Conservation (phyloP, 2,329 filamentous ascomycete genomes). For the Ilyonectria mors-panacis region DNA sequence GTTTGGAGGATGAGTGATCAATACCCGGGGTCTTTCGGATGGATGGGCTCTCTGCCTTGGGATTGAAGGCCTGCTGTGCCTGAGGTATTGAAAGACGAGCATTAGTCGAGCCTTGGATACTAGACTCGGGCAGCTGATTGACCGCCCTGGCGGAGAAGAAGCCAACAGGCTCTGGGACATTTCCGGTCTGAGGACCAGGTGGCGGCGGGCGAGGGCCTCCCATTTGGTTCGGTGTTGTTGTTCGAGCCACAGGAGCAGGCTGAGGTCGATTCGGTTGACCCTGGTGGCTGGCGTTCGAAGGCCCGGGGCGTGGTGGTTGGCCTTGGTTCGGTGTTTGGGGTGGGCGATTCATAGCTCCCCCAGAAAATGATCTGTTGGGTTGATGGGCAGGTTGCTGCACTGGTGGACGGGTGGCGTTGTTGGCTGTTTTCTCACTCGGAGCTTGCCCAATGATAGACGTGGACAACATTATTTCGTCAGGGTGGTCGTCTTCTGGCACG, state of each 20-base stretch:
- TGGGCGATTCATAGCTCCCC: constrained; percentile 36
- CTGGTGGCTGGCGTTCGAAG: constrained; percentile 40
- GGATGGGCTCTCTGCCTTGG: constrained; percentile 83
- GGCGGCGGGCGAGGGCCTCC: constrained; percentile 51
- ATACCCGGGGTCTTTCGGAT: constrained; percentile 91
- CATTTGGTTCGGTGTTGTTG: constrained; percentile 40
- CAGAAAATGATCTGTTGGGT: constrained; percentile 37
- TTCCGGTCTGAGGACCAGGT: constrained; percentile 42
- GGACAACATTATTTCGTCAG: constrained; percentile 80
- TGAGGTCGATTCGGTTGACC: constrained; percentile 43
- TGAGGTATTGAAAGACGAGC: constrained; percentile 59
- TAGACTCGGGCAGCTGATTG: constrained; percentile 65
- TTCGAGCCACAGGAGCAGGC: constrained; percentile 29
- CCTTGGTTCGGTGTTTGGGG: constrained; percentile 55
- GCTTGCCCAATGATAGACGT: constrained; percentile 40
- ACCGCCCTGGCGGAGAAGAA: constrained; percentile 82
- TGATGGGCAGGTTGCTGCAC: constrained; percentile 40
- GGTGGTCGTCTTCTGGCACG: constrained; percentile 77
- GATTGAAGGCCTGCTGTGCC: constrained; percentile 75
- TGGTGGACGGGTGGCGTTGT: constrained; percentile 41
- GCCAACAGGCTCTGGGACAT: constrained; percentile 62
- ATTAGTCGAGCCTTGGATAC: constrained; percentile 56
- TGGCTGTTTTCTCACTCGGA: constrained; percentile 38
- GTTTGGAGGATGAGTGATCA: constrained; percentile 84
- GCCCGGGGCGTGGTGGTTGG: constrained; percentile 44